Percentiles rank a stretch among this genome's conserved stretches.
Evolutionary conservation across 495 filamentous ascomycete species (phyloP).

Genomic region (Penicillium cinerascens): DNA sequence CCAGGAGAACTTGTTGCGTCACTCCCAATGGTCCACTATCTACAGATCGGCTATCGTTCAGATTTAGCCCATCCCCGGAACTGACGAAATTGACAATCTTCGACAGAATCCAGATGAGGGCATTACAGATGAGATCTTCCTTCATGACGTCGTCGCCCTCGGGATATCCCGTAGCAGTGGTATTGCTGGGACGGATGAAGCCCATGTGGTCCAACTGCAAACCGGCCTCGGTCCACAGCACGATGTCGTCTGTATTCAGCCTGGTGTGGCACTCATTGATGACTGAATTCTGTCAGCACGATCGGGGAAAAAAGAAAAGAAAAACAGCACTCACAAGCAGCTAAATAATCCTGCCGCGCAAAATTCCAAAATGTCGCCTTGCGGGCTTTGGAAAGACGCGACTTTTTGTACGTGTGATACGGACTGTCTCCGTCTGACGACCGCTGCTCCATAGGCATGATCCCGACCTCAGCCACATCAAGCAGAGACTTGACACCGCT

Average conservation of each 20-base stretch:
- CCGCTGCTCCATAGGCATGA: constrained; percentile 53
- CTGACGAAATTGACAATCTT: constrained; percentile 62
- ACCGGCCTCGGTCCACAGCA: constrained; percentile 59
- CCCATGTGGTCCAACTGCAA: constrained; percentile 54
- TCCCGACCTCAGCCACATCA: constrained; percentile 60
- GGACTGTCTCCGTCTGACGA: constrained; percentile 34
- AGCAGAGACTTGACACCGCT: constrained; percentile 61
- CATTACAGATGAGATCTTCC: constrained; percentile 62
- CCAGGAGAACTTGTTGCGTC: constrained; percentile 50
- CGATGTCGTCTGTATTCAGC: constrained; percentile 57
- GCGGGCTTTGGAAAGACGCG: constrained; percentile 50
- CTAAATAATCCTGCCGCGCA: constrained; percentile 61
- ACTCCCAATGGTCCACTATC: constrained; percentile 43
- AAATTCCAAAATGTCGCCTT: constrained; percentile 65
- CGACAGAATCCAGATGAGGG: constrained; percentile 58
- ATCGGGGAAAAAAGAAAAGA: background rate
- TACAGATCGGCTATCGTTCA: constrained; percentile 30
- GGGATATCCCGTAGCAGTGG: constrained; percentile 37
- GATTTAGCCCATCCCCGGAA: constrained; percentile 46
- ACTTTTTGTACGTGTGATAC: constrained; percentile 28
- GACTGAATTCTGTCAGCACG: constrained; percentile 32
- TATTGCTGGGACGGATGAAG: constrained; percentile 53
- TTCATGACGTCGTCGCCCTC: constrained; percentile 50
- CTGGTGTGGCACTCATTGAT: constrained; percentile 60
- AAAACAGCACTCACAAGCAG: constrained; percentile 50